Percentiles rank a stretch among this genome's conserved stretches.
Evolutionary conservation across 345 rosid genomes (phyloP).

Genomic region (Conringia planisiliqua): DNA sequence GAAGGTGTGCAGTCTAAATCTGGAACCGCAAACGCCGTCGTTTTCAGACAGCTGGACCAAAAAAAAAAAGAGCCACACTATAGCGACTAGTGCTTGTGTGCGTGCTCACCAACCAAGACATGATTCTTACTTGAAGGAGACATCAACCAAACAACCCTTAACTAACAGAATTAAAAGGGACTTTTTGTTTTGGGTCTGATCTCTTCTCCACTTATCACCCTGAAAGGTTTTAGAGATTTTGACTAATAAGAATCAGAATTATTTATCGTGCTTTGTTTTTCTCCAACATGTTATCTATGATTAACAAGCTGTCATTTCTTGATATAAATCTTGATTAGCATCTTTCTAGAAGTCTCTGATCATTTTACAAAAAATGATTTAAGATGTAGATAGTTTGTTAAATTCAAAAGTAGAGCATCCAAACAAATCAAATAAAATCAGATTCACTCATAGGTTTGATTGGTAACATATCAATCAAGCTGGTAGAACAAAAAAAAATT

Average conservation of each 20-base stretch:
- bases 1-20: conserved; percentile 30
- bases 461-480: too few relatives aligned
- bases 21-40: conserved; percentile 25
- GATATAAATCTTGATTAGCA: conserved; percentile 3
- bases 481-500: too few relatives aligned
- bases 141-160: conserved; percentile 15
- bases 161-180: conserved; percentile 28
- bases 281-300: conserved; percentile 22
- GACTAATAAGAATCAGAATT: neutral
- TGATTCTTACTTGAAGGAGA: conserved; percentile 31
- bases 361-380: neutral
- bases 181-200: conserved; percentile 29
- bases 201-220: conserved; percentile 13
- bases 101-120: conserved; percentile 27
- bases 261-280: neutral
- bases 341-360: neutral
- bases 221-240: neutral
- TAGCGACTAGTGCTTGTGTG: conserved; percentile 21
- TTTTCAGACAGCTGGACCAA: conserved; percentile 20
- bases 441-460: too few relatives aligned
- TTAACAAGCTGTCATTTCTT: conserved; percentile 5
- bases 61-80: neutral
- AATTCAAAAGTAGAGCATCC: neutral
- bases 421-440: too few relatives aligned
- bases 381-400: neutral